These are phyloP conservation scores for Aegilops bicornis DNA, from an alignment of 176 grass and related monocot species.

Conservation along the genomic window DNA sequence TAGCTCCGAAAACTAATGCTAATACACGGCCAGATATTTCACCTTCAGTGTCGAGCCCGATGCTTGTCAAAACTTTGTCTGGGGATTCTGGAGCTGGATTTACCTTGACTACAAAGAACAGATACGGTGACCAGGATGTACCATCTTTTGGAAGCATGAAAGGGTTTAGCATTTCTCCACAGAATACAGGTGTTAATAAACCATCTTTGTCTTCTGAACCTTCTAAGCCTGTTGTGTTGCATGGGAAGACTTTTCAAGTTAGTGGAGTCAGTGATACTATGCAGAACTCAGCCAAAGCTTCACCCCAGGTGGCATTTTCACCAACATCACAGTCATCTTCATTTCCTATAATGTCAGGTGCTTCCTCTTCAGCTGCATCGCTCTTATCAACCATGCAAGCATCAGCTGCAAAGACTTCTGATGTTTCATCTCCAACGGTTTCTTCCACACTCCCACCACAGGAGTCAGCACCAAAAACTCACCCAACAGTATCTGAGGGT, in stretches of 20 bases:
- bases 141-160: slow-evolving; percentile 38
- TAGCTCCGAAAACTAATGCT: slow-evolving; percentile 41
- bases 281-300: slow-evolving; percentile 34
- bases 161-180: slow-evolving; percentile 21
- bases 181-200: slow-evolving; percentile 38
- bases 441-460: slow-evolving; percentile 17
- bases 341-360: slow-evolving; percentile 15
- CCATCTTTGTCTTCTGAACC: slow-evolving; percentile 42
- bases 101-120: slow-evolving; percentile 41
- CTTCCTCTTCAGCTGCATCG: slow-evolving; percentile 28
- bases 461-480: slow-evolving; percentile 37
- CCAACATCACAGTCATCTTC: slow-evolving; percentile 15
- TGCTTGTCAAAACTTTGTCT: slow-evolving; percentile 31
- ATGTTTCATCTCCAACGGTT: slow-evolving; percentile 29
- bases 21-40: slow-evolving; percentile 33
- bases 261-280: slow-evolving; percentile 10
- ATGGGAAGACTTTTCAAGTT: slow-evolving; percentile 32
- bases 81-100: slow-evolving; percentile 26
- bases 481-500: slow-evolving; percentile 25
- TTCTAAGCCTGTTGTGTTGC: slow-evolving; percentile 27
- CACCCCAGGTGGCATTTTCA: slow-evolving; percentile 28
- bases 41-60: slow-evolving; percentile 18
- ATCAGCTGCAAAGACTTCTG: slow-evolving; percentile 34
- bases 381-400: slow-evolving; percentile 15
- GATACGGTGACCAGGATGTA: slow-evolving; percentile 26